phyloP scores from a whole-genome alignment of 345 rosid species.

The Arabis alpina region DNA sequence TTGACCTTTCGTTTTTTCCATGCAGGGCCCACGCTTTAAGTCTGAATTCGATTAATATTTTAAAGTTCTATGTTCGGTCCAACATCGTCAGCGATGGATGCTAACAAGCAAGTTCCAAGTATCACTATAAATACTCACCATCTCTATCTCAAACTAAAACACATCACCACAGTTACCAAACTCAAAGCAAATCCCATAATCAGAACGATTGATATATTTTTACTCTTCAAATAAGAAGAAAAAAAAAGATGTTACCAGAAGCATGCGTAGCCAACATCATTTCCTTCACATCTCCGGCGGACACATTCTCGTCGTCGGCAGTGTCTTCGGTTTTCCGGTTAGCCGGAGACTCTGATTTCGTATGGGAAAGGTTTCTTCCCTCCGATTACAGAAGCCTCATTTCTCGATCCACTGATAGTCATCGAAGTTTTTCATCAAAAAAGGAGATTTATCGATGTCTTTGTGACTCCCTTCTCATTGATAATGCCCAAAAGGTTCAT shows the following conservation, averaged over 20 bases:
- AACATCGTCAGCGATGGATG: slow-evolving; percentile 24
- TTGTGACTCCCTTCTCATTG: slow-evolving; percentile 55
- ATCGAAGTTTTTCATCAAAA: slow-evolving; percentile 50
- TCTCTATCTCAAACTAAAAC: slow-evolving; percentile 15
- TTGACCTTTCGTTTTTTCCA: not conserved
- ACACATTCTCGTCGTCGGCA: slow-evolving; percentile 51
- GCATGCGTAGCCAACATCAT: slow-evolving; percentile 60
- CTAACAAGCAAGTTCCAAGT: too few species aligned
- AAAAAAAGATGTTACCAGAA: slow-evolving; percentile 54
- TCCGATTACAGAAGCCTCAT: slow-evolving; percentile 41
- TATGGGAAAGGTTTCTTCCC: slow-evolving; percentile 70
- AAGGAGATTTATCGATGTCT: slow-evolving; percentile 59
- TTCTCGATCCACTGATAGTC: slow-evolving; percentile 33
- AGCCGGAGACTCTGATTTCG: slow-evolving; percentile 62
- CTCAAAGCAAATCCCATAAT: slow-evolving; percentile 10
- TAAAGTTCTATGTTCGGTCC: not conserved
- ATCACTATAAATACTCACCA: slow-evolving; percentile 22
- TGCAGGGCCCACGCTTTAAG: too few species aligned
- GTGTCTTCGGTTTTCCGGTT: slow-evolving; percentile 58
- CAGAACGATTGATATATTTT: not conserved
- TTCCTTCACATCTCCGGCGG: slow-evolving; percentile 65
- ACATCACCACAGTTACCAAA: not conserved
- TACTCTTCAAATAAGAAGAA: not conserved
- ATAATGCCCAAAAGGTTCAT: slow-evolving; percentile 54
- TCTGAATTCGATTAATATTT: not conserved